Conservation (phyloP, 2,329 filamentous ascomycete genomes). For the Aspergillus nomiae region DNA sequence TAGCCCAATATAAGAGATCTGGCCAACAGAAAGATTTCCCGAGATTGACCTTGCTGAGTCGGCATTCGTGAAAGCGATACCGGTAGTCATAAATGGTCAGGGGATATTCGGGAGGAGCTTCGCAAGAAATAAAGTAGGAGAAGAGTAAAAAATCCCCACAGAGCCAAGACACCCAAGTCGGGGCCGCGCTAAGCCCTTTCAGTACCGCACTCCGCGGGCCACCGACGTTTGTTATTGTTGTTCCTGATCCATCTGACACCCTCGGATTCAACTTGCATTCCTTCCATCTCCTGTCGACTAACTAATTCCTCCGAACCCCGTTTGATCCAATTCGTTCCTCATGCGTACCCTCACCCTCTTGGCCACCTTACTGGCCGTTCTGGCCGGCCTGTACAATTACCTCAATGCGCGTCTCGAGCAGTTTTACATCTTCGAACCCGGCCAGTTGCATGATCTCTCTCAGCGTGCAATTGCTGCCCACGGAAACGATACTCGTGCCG, state of each 20-base stretch:
- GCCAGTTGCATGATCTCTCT: conserved; percentile 69
- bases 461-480: conserved; percentile 66
- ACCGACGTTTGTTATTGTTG: neutral
- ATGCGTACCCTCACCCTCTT: conserved; percentile 35
- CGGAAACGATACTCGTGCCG: conserved; percentile 71
- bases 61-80: neutral
- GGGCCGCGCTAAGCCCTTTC: neutral
- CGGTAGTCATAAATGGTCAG: neutral
- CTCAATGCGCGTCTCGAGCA: conserved; percentile 42
- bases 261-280: neutral
- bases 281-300: neutral
- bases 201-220: neutral
- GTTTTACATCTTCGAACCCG: conserved; percentile 75
- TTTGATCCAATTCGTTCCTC: conserved; percentile 3
- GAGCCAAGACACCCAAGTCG: neutral
- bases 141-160: neutral
- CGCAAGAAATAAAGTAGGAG: neutral
- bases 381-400: conserved; percentile 39
- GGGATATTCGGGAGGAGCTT: neutral
- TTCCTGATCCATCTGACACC: neutral
- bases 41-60: neutral
- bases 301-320: conserved; percentile 1
- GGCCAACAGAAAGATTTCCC: neutral
- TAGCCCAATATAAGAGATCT: neutral
- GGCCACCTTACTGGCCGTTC: conserved; percentile 37